Evolutionary conservation across 306 rosid species (phyloP).

Genomic region (Quercus berberidifolia): DNA sequence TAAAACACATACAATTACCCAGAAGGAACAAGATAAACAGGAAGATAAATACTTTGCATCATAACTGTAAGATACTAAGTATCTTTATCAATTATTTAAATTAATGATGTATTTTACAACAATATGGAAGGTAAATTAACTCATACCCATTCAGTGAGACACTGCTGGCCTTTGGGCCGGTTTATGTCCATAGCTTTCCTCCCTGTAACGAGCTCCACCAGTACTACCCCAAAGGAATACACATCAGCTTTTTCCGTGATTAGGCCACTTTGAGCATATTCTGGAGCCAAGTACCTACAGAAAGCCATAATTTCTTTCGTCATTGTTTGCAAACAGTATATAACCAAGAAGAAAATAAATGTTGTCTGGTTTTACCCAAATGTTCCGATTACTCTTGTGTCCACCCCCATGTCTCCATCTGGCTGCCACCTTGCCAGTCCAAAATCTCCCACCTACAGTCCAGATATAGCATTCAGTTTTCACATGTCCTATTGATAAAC

Average conservation of each 20-base stretch:
- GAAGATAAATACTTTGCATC: not conserved
- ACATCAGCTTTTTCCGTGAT: conserved; percentile 97
- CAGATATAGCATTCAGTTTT: conserved; percentile 15
- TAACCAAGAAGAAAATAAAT: not conserved
- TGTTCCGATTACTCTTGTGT: conserved; percentile 91
- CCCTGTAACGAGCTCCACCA: conserved; percentile 90
- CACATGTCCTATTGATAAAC: conserved; percentile 11
- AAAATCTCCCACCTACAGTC: conserved; percentile 94
- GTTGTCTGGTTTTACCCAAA: conserved; percentile 56
- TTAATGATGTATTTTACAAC: not conserved
- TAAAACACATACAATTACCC: not conserved
- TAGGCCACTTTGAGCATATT: conserved; percentile 96
- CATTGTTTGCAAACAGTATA: conserved; percentile 3
- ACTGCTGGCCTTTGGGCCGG: conserved; percentile 87
- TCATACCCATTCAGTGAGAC: conserved; percentile 93
- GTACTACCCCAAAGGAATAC: conserved; percentile 84
- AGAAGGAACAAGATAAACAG: not conserved
- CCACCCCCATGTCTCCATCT: conserved; percentile 83
- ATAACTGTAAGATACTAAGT: not conserved
- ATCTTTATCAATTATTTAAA: not conserved
- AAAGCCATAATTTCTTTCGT: conserved; percentile 6
- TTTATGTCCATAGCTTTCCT: conserved; percentile 81
- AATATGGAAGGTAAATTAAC: not conserved
- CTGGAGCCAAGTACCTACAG: conserved; percentile 89
- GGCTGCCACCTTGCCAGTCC: conserved; percentile 99